Percentiles rank a stretch among this genome's conserved stretches.
phyloP scores from a whole-genome alignment of 306 rosid species.

The Lithocarpus polystachyus region DNA sequence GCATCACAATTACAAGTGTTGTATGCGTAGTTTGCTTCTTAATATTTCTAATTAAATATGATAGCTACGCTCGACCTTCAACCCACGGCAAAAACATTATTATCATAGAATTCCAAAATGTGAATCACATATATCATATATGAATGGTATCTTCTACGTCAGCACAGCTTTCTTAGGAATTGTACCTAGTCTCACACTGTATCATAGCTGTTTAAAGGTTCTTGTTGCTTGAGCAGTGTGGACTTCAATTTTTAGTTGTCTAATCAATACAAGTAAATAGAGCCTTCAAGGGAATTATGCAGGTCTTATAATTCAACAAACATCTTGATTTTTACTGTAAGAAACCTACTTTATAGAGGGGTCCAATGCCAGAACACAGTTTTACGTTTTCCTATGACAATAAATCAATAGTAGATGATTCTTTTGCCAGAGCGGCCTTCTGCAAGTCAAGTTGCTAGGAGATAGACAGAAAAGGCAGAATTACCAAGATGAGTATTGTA shows the following conservation, averaged over 20 bases:
- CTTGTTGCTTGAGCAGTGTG: neutral
- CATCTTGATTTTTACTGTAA: no score
- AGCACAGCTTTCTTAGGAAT: neutral
- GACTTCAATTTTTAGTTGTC: neutral
- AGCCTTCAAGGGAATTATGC: neutral
- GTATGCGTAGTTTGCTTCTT: neutral
- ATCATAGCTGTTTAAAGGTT: neutral
- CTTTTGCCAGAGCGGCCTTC: no score
- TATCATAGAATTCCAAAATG: neutral
- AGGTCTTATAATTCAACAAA: no score
- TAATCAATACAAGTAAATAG: neutral
- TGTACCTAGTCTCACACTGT: neutral
- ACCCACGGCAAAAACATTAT: slow-evolving; percentile 4
- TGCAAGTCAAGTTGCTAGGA: no score
- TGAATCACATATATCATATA: no score
- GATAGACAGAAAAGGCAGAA: no score
- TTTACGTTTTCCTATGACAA: no score
- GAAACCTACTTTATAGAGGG: no score
- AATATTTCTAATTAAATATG: slow-evolving; percentile 1
- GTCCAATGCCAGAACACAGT: no score
- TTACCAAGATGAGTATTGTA: no score
- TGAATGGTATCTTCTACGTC: no score
- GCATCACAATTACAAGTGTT: neutral
- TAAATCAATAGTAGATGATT: no score
- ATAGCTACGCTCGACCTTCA: slow-evolving; percentile 12